phyloP scores from a whole-genome alignment of 106 monocot genomes.

The Dioscorea zingiberensis region DNA sequence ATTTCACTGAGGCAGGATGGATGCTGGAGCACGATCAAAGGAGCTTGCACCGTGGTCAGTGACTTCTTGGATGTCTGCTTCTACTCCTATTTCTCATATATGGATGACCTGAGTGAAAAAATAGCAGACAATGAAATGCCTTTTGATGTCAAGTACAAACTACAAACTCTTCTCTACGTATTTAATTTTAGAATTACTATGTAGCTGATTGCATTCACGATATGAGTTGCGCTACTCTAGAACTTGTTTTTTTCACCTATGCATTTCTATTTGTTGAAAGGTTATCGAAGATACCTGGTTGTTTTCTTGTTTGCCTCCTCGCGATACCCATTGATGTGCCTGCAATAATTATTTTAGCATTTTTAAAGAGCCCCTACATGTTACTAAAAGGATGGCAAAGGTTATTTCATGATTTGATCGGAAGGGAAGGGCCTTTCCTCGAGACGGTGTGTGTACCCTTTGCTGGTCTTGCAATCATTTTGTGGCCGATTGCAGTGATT shows the following conservation, averaged over 20 bases:
- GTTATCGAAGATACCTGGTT: constrained; percentile 50
- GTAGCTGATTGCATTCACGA: too few species aligned
- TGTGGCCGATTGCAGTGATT: constrained; percentile 79
- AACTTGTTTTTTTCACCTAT: too few species aligned
- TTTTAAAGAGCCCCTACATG: constrained; percentile 81
- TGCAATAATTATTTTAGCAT: constrained; percentile 41
- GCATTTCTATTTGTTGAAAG: constrained; percentile 15
- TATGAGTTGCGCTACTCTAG: too few species aligned
- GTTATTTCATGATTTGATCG: constrained; percentile 59
- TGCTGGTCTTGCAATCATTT: constrained; percentile 68
- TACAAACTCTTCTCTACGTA: background rate
- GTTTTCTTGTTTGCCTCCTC: constrained; percentile 50
- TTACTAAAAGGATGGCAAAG: constrained; percentile 78
- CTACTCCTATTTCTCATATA: constrained; percentile 77
- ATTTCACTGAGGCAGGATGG: constrained; percentile 47
- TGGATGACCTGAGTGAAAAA: constrained; percentile 70
- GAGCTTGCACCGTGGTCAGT: constrained; percentile 59
- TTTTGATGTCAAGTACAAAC: constrained; percentile 53
- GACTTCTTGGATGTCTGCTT: constrained; percentile 86
- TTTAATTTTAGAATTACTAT: too few species aligned
- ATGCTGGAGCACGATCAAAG: constrained; percentile 46
- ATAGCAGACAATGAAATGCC: constrained; percentile 41
- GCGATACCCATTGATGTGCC: constrained; percentile 55
- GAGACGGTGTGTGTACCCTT: constrained; percentile 89
- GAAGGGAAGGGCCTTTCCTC: constrained; percentile 77